These are phyloP conservation scores for Psilocybe azurescens DNA, from an alignment of 768 basidiomycete genomes.

Conservation along the genomic window DNA sequence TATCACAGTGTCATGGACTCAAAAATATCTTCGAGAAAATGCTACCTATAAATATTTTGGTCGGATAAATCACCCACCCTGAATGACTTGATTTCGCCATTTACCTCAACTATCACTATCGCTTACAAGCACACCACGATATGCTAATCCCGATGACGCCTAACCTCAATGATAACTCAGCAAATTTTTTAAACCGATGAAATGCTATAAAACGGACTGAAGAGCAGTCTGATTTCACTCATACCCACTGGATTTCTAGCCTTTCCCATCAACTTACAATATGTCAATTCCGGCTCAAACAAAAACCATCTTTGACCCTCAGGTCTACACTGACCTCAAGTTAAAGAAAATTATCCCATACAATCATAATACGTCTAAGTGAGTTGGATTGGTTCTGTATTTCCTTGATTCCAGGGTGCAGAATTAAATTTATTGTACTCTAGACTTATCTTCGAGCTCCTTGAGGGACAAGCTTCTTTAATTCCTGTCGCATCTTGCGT, in stretches of 20 bases:
- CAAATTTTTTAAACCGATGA: not conserved
- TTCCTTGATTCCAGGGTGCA: not conserved
- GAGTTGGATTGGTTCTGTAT: slow-evolving; percentile 20
- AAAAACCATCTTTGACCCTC: slow-evolving; percentile 72
- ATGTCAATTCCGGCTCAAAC: slow-evolving; percentile 35
- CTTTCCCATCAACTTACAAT: not conserved
- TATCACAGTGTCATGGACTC: not conserved
- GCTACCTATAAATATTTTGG: no score
- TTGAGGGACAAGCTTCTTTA: slow-evolving; percentile 74
- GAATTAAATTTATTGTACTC: not conserved
- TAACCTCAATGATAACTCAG: not conserved
- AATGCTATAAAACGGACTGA: not conserved
- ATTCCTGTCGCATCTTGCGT: slow-evolving; percentile 81
- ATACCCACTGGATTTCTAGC: not conserved
- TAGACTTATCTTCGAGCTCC: slow-evolving; percentile 84
- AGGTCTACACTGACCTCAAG: slow-evolving; percentile 77
- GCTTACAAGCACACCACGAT: not conserved
- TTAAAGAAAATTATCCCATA: slow-evolving; percentile 82
- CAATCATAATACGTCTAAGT: slow-evolving; percentile 93
- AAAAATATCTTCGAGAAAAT: no score
- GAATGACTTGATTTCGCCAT: not conserved
- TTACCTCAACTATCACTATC: not conserved
- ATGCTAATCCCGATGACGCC: not conserved
- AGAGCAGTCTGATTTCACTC: not conserved
- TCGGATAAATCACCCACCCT: no score